A percentile compares a stretch with the other conserved stretches of the same genome.
Evolutionary conservation across 805 yeast species (phyloP).

Genomic region (Yarrowia deformans): DNA sequence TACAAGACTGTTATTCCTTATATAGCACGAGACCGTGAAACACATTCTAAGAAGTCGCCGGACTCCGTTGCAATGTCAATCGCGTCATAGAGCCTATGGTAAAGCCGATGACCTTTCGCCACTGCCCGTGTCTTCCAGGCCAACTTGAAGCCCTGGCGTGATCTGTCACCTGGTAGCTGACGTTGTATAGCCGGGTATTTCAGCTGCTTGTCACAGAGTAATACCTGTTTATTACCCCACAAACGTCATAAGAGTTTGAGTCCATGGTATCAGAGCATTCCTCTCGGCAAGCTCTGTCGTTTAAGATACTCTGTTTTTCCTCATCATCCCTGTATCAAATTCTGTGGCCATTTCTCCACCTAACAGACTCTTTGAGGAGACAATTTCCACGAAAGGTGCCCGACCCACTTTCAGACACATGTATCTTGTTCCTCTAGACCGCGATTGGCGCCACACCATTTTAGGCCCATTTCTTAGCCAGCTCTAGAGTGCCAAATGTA

Average conservation of each 20-base stretch:
- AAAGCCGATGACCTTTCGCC: background rate
- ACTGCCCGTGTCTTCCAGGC: background rate
- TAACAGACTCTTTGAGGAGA: background rate
- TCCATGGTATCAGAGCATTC: background rate
- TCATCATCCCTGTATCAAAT: background rate
- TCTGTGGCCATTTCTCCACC: background rate
- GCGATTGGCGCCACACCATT: slow-evolving; percentile 18
- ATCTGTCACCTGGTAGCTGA: slow-evolving; percentile 1
- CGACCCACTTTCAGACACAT: background rate
- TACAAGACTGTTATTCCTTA: too few species aligned
- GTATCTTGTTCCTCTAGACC: slow-evolving; percentile 14
- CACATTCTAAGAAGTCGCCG: too few species aligned
- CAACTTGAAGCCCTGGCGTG: background rate
- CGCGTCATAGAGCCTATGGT: background rate
- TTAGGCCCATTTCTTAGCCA: slow-evolving; percentile 14
- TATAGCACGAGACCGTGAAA: too few species aligned
- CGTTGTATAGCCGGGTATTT: background rate
- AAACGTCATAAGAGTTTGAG: background rate
- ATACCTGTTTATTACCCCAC: slow-evolving; percentile 4
- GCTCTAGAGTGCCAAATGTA: slow-evolving; percentile 30
- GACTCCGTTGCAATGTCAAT: background rate
- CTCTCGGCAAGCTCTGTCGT: background rate
- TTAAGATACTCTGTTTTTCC: slow-evolving; percentile 21
- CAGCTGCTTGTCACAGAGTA: too few species aligned
- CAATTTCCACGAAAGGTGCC: background rate